Base-by-base conservation (phyloP, 2,329 filamentous ascomycete species). In the Pyrenophora seminiperda region DNA sequence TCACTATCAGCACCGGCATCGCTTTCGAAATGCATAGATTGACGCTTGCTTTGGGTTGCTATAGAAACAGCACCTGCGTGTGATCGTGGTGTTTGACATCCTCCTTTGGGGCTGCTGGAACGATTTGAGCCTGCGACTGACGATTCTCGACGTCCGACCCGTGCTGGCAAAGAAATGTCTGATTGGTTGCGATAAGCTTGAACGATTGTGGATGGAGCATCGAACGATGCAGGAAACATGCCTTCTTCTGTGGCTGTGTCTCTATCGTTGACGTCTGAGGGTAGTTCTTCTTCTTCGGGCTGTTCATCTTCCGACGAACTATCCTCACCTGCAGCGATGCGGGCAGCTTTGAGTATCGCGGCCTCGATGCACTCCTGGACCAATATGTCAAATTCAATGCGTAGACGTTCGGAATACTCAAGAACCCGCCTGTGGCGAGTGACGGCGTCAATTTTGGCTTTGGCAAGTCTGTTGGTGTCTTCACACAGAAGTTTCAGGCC, bases 311-410 rank as follows among this genome's bases (percentile, higher is more conserved):
- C 79, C 0, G 90, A 93, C 66, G 95, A 91, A 57, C 88, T 93
- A 13, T 95, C 76, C 43, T 92, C 85, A 9, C 93, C 93, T 34
- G 90, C 86, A 37, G 91, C 91, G 60, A 97, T 93, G 41, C 87
- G 87, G 47, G 90, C 89, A 44, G 94, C 92, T 73, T 97, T 97
- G 58, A 84, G 84, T 74, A 97, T 83, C 7, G 94, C 94, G 54
- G 91, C 91, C 53, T 95, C 88, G 43, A 99, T 96, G 70, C 94
- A 99, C 63, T 97, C 91, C 66, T 97, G 91, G 2, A 99, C 93
- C 50, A 97, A 81, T 19, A 95, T 84, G 20, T 93, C 89, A 65
- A 97, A 96, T 66, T 99, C 94, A 38, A 97, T 83, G 3, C 95
- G 89, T 57, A 99, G 96, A 24, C 95, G 87, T 75, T 99, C 94